A percentile compares a stretch with the other conserved stretches of the same genome.
These are phyloP conservation scores for Candida glucosophila DNA, from an alignment of 1,139 yeast genomes.

Conservation along the genomic window DNA sequence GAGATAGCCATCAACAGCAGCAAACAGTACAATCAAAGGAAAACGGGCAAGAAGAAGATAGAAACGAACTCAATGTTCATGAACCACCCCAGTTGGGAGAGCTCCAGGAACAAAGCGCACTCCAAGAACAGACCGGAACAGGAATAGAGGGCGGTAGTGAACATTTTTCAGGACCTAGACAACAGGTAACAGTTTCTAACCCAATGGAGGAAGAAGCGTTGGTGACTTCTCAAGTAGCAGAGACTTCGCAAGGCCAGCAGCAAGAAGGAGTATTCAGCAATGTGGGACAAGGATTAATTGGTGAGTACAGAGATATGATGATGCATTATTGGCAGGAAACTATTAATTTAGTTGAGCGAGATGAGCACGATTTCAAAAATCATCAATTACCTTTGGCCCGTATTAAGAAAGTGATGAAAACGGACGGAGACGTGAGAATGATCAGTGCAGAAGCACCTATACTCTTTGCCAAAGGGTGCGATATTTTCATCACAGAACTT, in stretches of 20 bases:
- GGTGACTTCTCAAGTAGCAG: conserved; percentile 40
- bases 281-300: conserved; percentile 87
- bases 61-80: conserved; percentile 1
- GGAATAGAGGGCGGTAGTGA: conserved; percentile 5
- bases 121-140: conserved; percentile 1
- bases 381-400: conserved; percentile 93
- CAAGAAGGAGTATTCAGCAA: conserved; percentile 75
- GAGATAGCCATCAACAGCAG: conserved; percentile 5
- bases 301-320: conserved; percentile 79
- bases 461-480: conserved; percentile 95
- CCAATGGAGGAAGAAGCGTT: conserved; percentile 26
- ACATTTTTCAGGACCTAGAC: conserved; percentile 9
- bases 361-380: conserved; percentile 84
- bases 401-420: conserved; percentile 93
- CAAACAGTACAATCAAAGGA: no score
- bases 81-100: no score
- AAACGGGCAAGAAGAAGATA: conserved; percentile 2
- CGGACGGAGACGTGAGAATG: conserved; percentile 96
- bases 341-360: conserved; percentile 82
- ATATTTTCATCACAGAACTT: conserved; percentile 87
- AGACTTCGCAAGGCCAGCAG: conserved; percentile 38
- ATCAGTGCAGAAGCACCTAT: conserved; percentile 98
- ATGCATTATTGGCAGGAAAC: conserved; percentile 97
- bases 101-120: no score
- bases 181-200: conserved; percentile 9